Base-by-base conservation (phyloP, 179 eudicot species). In the Patellifolia procumbens region DNA sequence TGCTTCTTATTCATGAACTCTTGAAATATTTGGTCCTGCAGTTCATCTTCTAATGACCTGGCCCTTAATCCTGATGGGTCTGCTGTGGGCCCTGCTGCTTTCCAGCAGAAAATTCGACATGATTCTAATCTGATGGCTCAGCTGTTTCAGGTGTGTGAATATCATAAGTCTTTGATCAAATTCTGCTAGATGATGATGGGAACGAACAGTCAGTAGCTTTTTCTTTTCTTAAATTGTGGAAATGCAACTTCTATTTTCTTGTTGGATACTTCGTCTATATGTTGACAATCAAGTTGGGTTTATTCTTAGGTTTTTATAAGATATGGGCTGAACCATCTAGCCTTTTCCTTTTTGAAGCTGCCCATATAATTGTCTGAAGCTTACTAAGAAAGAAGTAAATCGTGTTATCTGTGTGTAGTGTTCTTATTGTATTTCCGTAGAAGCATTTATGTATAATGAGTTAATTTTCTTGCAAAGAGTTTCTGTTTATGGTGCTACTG, bases 1-100 rank as follows among this genome's bases (percentile, higher is more conserved):
- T 63, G 45, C 68, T 34, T 63, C 34, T 6, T 29, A 17, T 3
- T 11, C n/a, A 66, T 65, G 42, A 45, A 24, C 7, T 55, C 29
- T 22, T 29, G 29, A 3, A 8, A 29, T 8, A 11, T 49, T 28
- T 70, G 26, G 39, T 70, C 2, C 9, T 48, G 37, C 11, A 92
- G 98, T 60, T 85, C 86, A 63, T 75, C 94, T 64, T 62, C 83
- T 58, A 88, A 71, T 77, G 84, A 84, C 65, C 68, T 86, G 79
- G 67, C 87, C 65, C 77, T 91, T 61, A 93, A 90, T 78, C 89
- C 91, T 46, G 99, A 95, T 83, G 99, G 99, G 20, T 95, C 99
- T 74, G 99, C 99, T 39, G 92, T 88, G 45, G 89, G 93, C 68
- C 99, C 99, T 82, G 89, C 89, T 69, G 97, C 97, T 35, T 93